Evolutionary conservation across 257 asterid species (phyloP).

Genomic region (Nicotiana obtusifolia): DNA sequence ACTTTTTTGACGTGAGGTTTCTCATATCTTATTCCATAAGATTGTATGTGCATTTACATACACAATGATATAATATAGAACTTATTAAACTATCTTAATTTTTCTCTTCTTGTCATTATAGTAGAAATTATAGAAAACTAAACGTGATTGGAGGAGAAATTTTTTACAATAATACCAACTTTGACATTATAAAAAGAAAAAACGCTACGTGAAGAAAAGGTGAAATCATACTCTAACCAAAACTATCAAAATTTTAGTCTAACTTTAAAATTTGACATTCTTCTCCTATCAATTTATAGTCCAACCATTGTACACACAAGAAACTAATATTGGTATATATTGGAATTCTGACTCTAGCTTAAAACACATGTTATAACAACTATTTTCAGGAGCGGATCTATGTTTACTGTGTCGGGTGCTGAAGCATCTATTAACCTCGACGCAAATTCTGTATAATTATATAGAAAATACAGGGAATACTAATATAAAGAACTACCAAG

Average conservation of each 20-base stretch:
- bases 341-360: too few species aligned
- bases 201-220: not conserved
- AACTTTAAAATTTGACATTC: not conserved
- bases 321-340: too few species aligned
- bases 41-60: not conserved
- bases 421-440: too few species aligned
- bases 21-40: not conserved
- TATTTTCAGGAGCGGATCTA: too few species aligned
- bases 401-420: too few species aligned
- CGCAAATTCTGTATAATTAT: too few species aligned
- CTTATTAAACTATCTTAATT: not conserved
- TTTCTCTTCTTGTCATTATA: not conserved
- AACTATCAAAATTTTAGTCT: not conserved
- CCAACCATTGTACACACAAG: not conserved
- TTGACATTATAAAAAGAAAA: not conserved
- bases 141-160: slow-evolving; percentile 2
- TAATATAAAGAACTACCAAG: too few species aligned
- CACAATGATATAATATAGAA: not conserved
- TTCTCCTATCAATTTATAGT: not conserved
- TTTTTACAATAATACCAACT: not conserved
- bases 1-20: slow-evolving; percentile 7
- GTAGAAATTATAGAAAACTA: not conserved
- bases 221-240: not conserved
- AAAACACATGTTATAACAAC: too few species aligned
- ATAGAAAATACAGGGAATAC: too few species aligned